Base-by-base conservation (phyloP, 2,329 filamentous ascomycete species). In the Clathrospora elynae region DNA sequence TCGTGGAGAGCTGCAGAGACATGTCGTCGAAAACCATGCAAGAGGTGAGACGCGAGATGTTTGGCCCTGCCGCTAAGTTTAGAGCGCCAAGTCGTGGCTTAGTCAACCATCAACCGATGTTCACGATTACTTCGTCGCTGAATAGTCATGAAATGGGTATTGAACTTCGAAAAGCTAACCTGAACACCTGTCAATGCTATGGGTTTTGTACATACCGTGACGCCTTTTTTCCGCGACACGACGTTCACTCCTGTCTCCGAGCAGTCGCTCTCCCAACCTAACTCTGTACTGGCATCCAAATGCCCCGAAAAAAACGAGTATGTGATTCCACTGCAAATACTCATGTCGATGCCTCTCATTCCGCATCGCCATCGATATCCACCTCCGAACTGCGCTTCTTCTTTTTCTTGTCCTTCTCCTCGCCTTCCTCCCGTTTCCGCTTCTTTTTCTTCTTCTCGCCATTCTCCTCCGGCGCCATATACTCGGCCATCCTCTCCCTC, bases 401-500 rank as follows among this genome's bases (percentile, higher is more conserved):
- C 54, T 68, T 68, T 49, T 74, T 77, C 42, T 68, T 63, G 49
- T 73, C 74, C 58, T 76, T 72, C 59, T 76, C 73, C 63, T 79
- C 83, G 59, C 82, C 62, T 33, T 72, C 66, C 70, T 73, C 59
- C 67, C 69, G 50, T 35, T 65, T 65, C 63, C 68, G 47, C 58
- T 69, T 69, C 67, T 75, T 64, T 56, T 75, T 73, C 64, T 78
- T 78, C 56, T 79, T 77, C 55, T 70, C 71, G 14, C 74, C 77
- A 17, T 81, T 78, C 72, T 97, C 93, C 64, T 88, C 84, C 4
- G 93, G 93, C 6, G 92, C 86, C 43, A 95, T 81, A 70, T 91
- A 97, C 41, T 93, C 90, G 68, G 86, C 84, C 70, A 90, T 86
- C 47, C 90, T 80, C 75, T 93, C 88, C 71, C 86, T 86, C 74